Conservation (phyloP, 2,329 filamentous ascomycete species). For the Colletotrichum somersetense region DNA sequence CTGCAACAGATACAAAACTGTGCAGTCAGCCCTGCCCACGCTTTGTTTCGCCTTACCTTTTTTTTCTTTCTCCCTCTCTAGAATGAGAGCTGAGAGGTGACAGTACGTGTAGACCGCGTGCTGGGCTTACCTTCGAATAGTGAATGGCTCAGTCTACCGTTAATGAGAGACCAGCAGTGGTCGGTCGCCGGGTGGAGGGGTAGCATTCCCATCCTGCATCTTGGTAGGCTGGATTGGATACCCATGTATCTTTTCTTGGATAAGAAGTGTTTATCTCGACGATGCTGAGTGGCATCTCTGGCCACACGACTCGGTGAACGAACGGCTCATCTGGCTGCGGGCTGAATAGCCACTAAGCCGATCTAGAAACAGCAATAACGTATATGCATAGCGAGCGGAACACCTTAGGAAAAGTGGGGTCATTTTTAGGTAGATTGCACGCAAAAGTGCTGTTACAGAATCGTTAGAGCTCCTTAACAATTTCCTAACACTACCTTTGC, state of each 20-base stretch:
- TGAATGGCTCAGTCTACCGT: neutral
- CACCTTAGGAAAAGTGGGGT: too few relatives aligned
- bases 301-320: neutral
- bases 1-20: slow-evolving; percentile 41
- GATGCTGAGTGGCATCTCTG: slow-evolving; percentile 7
- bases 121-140: neutral
- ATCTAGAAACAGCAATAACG: slow-evolving; percentile 37
- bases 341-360: slow-evolving; percentile 5
- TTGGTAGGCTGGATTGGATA: neutral
- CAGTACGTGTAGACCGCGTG: neutral
- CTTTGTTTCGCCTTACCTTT: slow-evolving; percentile 28
- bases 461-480: too few relatives aligned
- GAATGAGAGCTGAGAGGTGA: slow-evolving; percentile 2
- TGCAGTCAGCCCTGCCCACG: slow-evolving; percentile 32
- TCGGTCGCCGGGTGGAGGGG: slow-evolving; percentile 1
- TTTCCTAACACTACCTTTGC: too few relatives aligned
- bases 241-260: neutral
- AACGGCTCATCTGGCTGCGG: slow-evolving; percentile 12
- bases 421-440: too few relatives aligned
- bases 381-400: too few relatives aligned
- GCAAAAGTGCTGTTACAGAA: too few relatives aligned
- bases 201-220: neutral
- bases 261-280: neutral
- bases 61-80: neutral
- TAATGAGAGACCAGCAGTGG: neutral